A percentile compares a stretch with the other conserved stretches of the same genome.
These are phyloP conservation scores for Trypethelium eluteriae DNA, from an alignment of 495 filamentous ascomycete genomes.

Conservation along the genomic window DNA sequence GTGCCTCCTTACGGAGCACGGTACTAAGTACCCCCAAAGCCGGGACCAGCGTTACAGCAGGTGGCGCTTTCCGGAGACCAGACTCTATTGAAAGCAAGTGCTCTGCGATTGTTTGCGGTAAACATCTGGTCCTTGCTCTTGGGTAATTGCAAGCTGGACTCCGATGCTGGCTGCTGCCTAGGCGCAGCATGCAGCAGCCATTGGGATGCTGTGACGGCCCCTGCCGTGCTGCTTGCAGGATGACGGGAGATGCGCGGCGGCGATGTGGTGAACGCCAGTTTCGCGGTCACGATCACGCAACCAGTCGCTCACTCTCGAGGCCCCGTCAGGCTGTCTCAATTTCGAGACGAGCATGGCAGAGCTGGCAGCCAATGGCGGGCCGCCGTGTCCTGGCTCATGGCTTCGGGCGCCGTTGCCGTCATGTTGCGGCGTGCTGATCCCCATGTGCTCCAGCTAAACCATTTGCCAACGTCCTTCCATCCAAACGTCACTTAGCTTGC, in stretches of 20 bases:
- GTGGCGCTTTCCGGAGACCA: no score
- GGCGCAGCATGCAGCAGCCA: no score
- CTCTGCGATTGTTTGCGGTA: no score
- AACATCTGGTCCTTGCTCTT: no score
- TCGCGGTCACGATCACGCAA: conserved; percentile 9
- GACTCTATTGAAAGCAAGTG: no score
- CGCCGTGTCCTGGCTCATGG: background rate
- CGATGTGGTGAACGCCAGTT: background rate
- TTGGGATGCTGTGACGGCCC: background rate
- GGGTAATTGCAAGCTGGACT: no score
- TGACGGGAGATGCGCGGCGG: conserved; percentile 10
- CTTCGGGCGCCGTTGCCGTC: conserved; percentile 11
- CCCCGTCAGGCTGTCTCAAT: background rate
- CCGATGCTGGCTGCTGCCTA: no score
- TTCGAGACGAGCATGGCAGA: background rate
- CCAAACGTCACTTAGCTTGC: background rate
- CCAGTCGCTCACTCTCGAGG: background rate
- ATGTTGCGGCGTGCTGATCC: conserved; percentile 10
- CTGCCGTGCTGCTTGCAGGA: conserved; percentile 4
- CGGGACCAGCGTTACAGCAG: no score
- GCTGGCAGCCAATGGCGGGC: background rate
- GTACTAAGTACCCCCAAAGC: no score
- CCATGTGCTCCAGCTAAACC: background rate
- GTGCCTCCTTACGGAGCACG: no score
- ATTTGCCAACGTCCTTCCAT: conserved; percentile 7